Conservation (phyloP, 176 grass and related monocot genomes). For the sorghum (Sorghum bicolor) region Sorghum_bicolor_NCBIv3 NC_012878.2:49827501-49828000, state of each 20-base stretch:
- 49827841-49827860: not conserved
- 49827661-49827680: not conserved
- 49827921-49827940: not conserved
- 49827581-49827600: conserved; percentile 72
- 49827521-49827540: conserved; percentile 62
- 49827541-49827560: conserved; percentile 64
- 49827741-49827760: not conserved
- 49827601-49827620: conserved; percentile 86
- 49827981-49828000: not conserved
- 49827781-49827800: not conserved
- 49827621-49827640: conserved; percentile 39
- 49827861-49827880: not conserved
- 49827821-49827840: not conserved
- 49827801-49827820: not conserved
- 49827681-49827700: not conserved
- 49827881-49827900: not conserved
- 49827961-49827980: not conserved
- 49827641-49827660: not conserved
- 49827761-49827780: not conserved
- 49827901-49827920: conserved; percentile 3
- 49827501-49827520: conserved; percentile 61
- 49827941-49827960: not conserved
- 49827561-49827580: conserved; percentile 80
- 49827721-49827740: conserved; percentile 18
- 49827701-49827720: conserved; percentile 15